Base-by-base conservation (phyloP, 768 basidiomycete genomes). In the Rhizopogon salebrosus region DNA sequence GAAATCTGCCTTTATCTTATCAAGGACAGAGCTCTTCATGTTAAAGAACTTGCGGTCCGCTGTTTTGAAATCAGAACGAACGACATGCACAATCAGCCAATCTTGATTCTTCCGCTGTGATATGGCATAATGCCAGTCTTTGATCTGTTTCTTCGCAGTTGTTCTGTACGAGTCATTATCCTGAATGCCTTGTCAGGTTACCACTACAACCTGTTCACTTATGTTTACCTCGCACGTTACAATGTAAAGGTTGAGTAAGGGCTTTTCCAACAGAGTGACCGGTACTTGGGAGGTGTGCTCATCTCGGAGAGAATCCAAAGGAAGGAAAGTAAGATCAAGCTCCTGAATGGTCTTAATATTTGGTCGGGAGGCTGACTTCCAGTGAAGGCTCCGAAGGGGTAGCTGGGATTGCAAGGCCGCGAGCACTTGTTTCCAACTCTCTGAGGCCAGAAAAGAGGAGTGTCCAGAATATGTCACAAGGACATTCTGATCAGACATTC, bases 1-100 rank as follows among this genome's bases (percentile, higher is more conserved):
- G 67, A 98, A 97, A 70, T 98, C 97, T 1, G 88, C 82, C 68
- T 80, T 88, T 43, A 99, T 79, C 70, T 92, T 95, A 67, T 95
- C 95, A 50, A 95, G 66, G 9, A 98, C 85, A 18, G 83, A 86
- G 50, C 85, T 81, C 70, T 87, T 94, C 64, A 90, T 80, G 69
- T 88, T 89, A 71, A 89, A 97, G 68, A 90, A 80, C 60, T 82
- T 84, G 13, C 80, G 82, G 38, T 79, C 73, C 13, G 74, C 72
- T 10, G 76, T 71, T 60, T 81, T 80, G 16, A 77, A 69, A 63
- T 92, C 88, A 13, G 88, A 84, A 39, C 84, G 79, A 41, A 92
- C 81, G 43, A 98, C 80, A 59, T 97, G 88, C 6, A 95, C 75
- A 55, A 98, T 87, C 51, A 98, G 72, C 89, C 95, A 97, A 70